Evolutionary conservation across 1,139 yeast genomes (phyloP), one percentile per base, ranked within the genome.

Genomic region (Lodderomyces pseudojiufengensis): DNA sequence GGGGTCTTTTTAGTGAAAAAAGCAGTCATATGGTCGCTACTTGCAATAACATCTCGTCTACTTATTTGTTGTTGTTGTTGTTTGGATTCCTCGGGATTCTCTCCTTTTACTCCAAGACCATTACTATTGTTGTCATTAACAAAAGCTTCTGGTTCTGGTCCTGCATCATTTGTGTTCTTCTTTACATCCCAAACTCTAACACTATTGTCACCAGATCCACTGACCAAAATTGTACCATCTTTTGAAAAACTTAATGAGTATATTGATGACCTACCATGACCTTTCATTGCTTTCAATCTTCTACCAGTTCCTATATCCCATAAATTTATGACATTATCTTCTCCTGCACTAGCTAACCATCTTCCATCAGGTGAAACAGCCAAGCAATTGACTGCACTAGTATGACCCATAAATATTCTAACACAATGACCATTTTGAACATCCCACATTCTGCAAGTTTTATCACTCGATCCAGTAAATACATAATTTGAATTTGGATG

Each of bases 381-480:
- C 50, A 87, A 70, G 29, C 88, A 75, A 47, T 86, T 84, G 25
- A 94, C 77, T 1, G 97, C 84, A 11, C 92, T 92, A 2, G 94
- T 80, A 52, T 92, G 97, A 1, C 97, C 97, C 61, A 87, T 78
- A 57, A 94, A 92, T n/a, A 92, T 80, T 45, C 98, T 76, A 11
- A 90, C 97, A 30, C 95, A 80, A 47, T 78, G 82, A 27, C 98
- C 99, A 29, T 81, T 76, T 34, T 82, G 78, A 24, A 94, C 80
- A 59, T 94, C 98, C 99, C 99, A 94, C 97, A 94, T 86, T 47
- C 98, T 73, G 54, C 95, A 84, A 0, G 97, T 87, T 63, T 87
- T 86, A 62, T 94, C 99, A 42, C 92, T 79, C 4, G 96, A 87
- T 2, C 98, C 98, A 0, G 98, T 90, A 50, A 92, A 82, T 5